Percentiles rank a stretch among this genome's conserved stretches.
Evolutionary conservation across 306 rosid species (phyloP).

Genomic region (Pyrus bretschneideri): DNA sequence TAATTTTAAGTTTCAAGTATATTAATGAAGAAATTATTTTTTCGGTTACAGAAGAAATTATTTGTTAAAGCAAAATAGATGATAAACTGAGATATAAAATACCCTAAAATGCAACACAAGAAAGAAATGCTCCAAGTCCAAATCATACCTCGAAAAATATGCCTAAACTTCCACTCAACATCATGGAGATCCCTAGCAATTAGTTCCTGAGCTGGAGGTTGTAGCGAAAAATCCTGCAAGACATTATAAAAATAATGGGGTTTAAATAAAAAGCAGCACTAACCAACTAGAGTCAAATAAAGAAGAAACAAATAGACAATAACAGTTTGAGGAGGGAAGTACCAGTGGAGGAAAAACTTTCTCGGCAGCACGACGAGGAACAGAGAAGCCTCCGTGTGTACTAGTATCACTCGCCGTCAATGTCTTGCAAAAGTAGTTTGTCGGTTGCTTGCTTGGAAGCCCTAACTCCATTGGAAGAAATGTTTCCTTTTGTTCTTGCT

Average conservation of each 20-base stretch:
- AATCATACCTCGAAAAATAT: conserved; percentile 65
- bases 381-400: conserved; percentile 90
- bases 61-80: neutral
- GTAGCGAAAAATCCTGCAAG: conserved; percentile 66
- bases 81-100: neutral
- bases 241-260: conserved; percentile 1
- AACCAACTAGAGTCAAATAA: conserved; percentile 13
- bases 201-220: conserved; percentile 86
- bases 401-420: conserved; percentile 86
- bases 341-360: conserved; percentile 88
- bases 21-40: too few relatives aligned
- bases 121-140: neutral
- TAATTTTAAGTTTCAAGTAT: neutral
- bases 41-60: neutral
- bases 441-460: conserved; percentile 75
- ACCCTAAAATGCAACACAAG: neutral
- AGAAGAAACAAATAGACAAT: neutral
- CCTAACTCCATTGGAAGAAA: conserved; percentile 89
- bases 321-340: neutral
- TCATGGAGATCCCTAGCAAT: conserved; percentile 88
- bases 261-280: conserved; percentile 14
- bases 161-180: conserved; percentile 84
- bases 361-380: conserved; percentile 93
- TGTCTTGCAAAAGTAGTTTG: conserved; percentile 87
- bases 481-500: conserved; percentile 94